These are phyloP conservation scores for Bryum argenteum DNA, from an alignment of 225 moss, liverwort and hornwort genomes.

Conservation along the genomic window DNA sequence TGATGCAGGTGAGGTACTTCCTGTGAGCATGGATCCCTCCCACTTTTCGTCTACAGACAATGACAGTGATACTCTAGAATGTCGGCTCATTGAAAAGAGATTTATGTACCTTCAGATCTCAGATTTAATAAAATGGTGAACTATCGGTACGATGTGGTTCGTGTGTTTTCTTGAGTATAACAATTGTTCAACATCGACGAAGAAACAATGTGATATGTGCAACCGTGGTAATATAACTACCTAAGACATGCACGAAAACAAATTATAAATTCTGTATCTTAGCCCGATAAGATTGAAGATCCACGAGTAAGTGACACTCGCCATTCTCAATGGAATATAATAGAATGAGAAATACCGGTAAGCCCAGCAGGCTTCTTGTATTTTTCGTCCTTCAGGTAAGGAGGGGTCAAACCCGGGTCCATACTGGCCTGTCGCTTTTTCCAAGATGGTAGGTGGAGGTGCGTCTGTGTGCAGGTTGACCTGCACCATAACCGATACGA, in stretches of 20 bases:
- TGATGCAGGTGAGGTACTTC: background rate
- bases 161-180: no score
- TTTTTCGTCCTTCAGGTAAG: slow-evolving; percentile 68
- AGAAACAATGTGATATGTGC: no score
- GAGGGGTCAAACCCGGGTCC: slow-evolving; percentile 85
- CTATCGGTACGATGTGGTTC: no score
- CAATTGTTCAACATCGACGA: no score
- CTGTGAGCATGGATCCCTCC: no score
- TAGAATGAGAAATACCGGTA: slow-evolving; percentile 61
- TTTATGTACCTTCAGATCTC: no score
- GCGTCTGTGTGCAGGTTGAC: slow-evolving; percentile 94
- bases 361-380: slow-evolving; percentile 75
- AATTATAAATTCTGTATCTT: background rate
- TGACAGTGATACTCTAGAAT: no score
- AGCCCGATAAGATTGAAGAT: background rate
- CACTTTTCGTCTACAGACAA: no score
- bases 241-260: background rate
- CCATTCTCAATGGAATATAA: background rate
- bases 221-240: no score
- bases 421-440: slow-evolving; percentile 78
- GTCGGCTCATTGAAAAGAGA: no score
- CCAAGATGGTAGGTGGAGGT: slow-evolving; percentile 71
- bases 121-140: no score
- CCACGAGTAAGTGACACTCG: background rate
- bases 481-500: slow-evolving; percentile 39